These are phyloP conservation scores for Trichoderma harzianum DNA, from an alignment of 2,329 filamentous ascomycete genomes.

Conservation along the genomic window DNA sequence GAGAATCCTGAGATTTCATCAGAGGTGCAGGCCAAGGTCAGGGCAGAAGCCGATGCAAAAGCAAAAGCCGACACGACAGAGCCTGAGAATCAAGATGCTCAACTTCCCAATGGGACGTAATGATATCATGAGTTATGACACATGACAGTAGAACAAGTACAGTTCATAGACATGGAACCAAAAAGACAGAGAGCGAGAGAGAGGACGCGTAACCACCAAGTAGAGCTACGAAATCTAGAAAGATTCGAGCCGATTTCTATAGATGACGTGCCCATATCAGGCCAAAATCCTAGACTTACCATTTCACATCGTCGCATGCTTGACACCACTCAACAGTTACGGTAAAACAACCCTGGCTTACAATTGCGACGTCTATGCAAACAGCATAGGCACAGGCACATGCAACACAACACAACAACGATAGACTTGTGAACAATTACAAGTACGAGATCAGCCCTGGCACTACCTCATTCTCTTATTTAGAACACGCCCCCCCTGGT, in stretches of 20 bases:
- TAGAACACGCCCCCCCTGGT: not conserved
- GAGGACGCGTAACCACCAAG: not conserved
- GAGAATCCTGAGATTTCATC: constrained; percentile 39
- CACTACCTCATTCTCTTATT: not conserved
- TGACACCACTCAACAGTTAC: not conserved
- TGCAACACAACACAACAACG: not conserved
- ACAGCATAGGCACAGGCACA: not conserved
- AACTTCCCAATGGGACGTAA: not conserved
- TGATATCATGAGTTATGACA: constrained; percentile 10
- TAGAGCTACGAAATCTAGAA: not conserved
- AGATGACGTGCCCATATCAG: not conserved
- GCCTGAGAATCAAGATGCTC: not conserved
- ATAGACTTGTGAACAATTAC: not conserved
- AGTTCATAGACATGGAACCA: not conserved
- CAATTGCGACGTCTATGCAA: not conserved
- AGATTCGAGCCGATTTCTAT: not conserved
- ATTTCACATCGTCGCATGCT: not conserved
- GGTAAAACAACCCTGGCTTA: not conserved
- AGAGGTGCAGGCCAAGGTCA: constrained; percentile 4
- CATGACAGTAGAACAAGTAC: not conserved
- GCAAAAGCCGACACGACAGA: not conserved
- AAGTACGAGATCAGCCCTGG: not conserved
- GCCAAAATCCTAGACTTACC: not conserved
- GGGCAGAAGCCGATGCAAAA: not conserved
- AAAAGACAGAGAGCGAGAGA: not conserved